These are phyloP conservation scores for Aspergillus pseudotamarii DNA, from an alignment of 2,329 filamentous ascomycete genomes.

Conservation along the genomic window DNA sequence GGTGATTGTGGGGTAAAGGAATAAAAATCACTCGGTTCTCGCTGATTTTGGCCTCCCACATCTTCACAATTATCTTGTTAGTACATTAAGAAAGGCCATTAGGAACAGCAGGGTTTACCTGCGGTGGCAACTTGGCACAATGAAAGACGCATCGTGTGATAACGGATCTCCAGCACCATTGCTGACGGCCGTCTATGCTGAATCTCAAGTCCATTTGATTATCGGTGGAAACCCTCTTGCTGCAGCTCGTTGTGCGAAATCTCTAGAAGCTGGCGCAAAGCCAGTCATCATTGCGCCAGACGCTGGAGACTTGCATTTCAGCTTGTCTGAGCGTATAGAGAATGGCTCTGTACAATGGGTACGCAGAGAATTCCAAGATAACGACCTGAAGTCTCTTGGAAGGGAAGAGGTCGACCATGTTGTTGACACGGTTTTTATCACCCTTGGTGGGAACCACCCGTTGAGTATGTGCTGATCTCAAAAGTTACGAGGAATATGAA, in stretches of 20 bases:
- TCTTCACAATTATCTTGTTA: constrained; percentile 4
- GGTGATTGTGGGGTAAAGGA: constrained; percentile 1
- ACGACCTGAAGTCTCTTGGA: constrained; percentile 75
- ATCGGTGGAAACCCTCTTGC: constrained; percentile 85
- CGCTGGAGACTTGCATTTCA: constrained; percentile 62
- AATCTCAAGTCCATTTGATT: constrained; percentile 70
- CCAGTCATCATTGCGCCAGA: constrained; percentile 78
- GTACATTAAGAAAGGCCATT: not conserved
- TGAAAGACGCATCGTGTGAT: constrained; percentile 34
- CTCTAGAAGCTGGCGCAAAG: constrained; percentile 76
- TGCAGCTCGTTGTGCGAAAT: constrained; percentile 78
- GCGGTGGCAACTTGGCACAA: constrained; percentile 26
- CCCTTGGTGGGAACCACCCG: constrained; percentile 55
- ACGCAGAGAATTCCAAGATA: constrained; percentile 63
- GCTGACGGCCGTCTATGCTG: constrained; percentile 44
- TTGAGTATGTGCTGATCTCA: constrained; percentile 48
- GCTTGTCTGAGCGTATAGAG: constrained; percentile 50
- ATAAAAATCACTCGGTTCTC: not conserved
- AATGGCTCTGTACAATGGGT: constrained; percentile 48
- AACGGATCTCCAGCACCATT: constrained; percentile 31
- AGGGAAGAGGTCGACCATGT: constrained; percentile 74
- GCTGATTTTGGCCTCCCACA: no score
- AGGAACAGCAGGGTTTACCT: constrained; percentile 12
- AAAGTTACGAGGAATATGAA: constrained; percentile 19
- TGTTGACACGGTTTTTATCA: constrained; percentile 93